A percentile compares a stretch with the other conserved stretches of the same genome.
These are phyloP conservation scores for Penicillium polonicum DNA, from an alignment of 2,329 filamentous ascomycete species.

Conservation along the genomic window DNA sequence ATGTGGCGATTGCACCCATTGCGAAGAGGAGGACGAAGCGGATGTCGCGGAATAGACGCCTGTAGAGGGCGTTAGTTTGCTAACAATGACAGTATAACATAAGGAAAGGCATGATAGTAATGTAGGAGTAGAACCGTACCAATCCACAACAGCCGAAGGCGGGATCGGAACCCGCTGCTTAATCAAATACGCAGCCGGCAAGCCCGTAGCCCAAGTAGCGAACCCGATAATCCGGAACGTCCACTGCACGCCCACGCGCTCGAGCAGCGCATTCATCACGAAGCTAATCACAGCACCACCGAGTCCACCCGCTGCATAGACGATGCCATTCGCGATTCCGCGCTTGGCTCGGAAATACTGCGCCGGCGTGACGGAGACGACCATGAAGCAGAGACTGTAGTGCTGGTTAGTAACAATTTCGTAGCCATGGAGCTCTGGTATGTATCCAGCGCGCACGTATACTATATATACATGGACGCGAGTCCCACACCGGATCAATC, in stretches of 20 bases:
- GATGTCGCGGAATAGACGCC: slow-evolving; percentile 53
- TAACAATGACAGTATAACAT: neutral
- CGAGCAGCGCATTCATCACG: slow-evolving; percentile 47
- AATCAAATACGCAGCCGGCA: slow-evolving; percentile 57
- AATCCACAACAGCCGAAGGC: slow-evolving; percentile 49
- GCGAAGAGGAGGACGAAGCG: slow-evolving; percentile 56
- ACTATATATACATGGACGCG: too few species aligned
- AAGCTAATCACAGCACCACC: slow-evolving; percentile 57
- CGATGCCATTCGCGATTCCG: slow-evolving; percentile 55
- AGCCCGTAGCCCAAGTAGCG: slow-evolving; percentile 52
- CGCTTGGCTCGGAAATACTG: slow-evolving; percentile 57
- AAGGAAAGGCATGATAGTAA: neutral
- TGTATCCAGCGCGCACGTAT: neutral
- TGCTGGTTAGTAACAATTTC: neutral
- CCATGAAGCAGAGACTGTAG: slow-evolving; percentile 45
- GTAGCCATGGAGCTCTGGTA: neutral
- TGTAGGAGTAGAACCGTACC: slow-evolving; percentile 35
- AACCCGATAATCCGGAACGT: slow-evolving; percentile 47
- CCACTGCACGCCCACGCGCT: slow-evolving; percentile 43
- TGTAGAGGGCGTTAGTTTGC: slow-evolving; percentile 6
- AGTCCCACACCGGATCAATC: too few species aligned
- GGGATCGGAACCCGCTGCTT: slow-evolving; percentile 37
- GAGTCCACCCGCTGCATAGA: slow-evolving; percentile 49
- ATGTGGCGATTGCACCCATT: slow-evolving; percentile 56
- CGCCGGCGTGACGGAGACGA: slow-evolving; percentile 48